Conservation (phyloP, 305 asterid genomes). For the Fraxinus angustifolia region DNA sequence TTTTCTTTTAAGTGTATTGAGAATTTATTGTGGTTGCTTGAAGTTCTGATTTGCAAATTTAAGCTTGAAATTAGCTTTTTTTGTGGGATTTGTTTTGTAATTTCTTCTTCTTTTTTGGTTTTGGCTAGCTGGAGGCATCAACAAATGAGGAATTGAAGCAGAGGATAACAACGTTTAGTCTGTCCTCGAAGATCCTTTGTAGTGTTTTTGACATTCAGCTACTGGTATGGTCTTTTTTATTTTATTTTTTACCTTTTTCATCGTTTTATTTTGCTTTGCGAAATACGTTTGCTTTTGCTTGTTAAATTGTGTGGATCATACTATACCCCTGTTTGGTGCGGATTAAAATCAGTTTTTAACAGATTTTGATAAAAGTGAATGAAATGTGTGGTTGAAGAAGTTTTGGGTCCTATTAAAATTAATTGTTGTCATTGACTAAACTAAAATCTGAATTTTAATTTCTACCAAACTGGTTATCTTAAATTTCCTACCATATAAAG, state of each 20-base stretch:
- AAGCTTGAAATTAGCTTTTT: slow-evolving; percentile 8
- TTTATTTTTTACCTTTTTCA: not conserved
- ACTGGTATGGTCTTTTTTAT: slow-evolving; percentile 46
- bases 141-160: slow-evolving; percentile 73
- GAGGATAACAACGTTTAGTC: slow-evolving; percentile 61
- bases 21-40: not conserved
- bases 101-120: slow-evolving; percentile 14
- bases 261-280: slow-evolving; percentile 11
- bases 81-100: slow-evolving; percentile 12
- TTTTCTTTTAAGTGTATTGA: slow-evolving; percentile 13
- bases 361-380: not conserved
- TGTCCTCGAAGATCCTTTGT: slow-evolving; percentile 80
- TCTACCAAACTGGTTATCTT: not conserved
- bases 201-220: slow-evolving; percentile 51
- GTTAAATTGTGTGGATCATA: not conserved
- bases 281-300: not conserved
- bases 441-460: not conserved
- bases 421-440: not conserved
- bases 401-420: not conserved
- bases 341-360: not conserved
- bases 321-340: not conserved
- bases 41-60: slow-evolving; percentile 25
- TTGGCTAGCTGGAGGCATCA: slow-evolving; percentile 73
- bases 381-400: not conserved
- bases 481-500: not conserved